Evolutionary conservation across 768 basidiomycete species (phyloP), one percentile per base, ranked within the genome.

Genomic region (Boletellus ananiceps): DNA sequence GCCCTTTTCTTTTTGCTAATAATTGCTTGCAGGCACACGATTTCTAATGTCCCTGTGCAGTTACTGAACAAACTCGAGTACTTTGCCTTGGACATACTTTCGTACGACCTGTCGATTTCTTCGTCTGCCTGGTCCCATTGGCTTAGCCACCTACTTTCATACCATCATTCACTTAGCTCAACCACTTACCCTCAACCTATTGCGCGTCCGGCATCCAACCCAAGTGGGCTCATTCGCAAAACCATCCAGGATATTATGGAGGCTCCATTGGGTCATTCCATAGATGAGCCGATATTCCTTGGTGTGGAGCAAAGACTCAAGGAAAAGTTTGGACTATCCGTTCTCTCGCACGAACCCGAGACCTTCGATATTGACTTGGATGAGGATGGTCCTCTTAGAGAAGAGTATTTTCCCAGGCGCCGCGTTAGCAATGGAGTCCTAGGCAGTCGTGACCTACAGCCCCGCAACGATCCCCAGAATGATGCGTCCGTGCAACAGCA

Each of bases 331-430:
- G 78, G 79, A 46, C 71, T 72, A 54, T 70, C 78, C 47, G 61
- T 69, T 41, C 66, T 67, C 16, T 58, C 64, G 57, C 65, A 58
- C 12, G 68, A 74, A 44, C n/a, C 44, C 0, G 82, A 84, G 50
- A 72, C 76, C 3, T 64, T 81, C 35, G 87, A 89, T 59, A 86
- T 91, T 45, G 83, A 91, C 67, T 72, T 91, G 37, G 88, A 91
- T 56, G 84, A 88, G 63, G 87, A 89, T 60, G 88, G 88, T 2
- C 88, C 88, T 31, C 73, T 91, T 43, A 73, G 87, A 43, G 86
- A 88, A 60, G 88, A 91, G 59, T 90, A 91, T 55, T 65, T 90
- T 46, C 88, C 88, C 13, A 80, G 74, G 56, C 84, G 86, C 44
- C 84, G 84, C 43, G 51, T 51, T 19, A 54, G 62, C 47, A 57